These are phyloP conservation scores for Houttuynia cordata DNA, from an alignment of 164 flowering plant species.

Conservation along the genomic window DNA sequence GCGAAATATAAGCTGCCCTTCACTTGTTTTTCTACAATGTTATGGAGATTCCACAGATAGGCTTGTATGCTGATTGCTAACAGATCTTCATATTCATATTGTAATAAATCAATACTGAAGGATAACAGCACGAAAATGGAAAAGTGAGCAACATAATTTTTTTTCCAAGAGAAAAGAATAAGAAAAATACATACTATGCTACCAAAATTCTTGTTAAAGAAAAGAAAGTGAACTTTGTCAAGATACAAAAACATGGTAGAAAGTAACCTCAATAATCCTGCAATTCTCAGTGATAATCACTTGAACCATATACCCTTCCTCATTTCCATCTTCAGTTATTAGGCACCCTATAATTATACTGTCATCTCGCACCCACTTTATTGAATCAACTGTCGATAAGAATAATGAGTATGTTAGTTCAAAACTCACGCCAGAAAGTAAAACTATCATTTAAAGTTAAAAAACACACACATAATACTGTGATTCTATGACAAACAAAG, in stretches of 20 bases:
- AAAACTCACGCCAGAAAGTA: neutral
- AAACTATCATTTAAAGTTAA: neutral
- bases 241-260: neutral
- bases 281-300: constrained; percentile 43
- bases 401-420: neutral
- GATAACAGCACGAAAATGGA: neutral
- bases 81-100: no score
- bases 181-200: neutral
- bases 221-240: neutral
- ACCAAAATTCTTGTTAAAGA: neutral
- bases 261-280: constrained; percentile 41
- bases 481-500: neutral
- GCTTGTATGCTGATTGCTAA: no score
- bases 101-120: neutral
- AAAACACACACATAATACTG: neutral
- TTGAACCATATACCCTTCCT: constrained; percentile 64
- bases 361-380: constrained; percentile 78
- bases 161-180: neutral
- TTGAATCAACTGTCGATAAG: constrained; percentile 57
- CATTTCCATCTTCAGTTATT: constrained; percentile 38
- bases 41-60: no score
- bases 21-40: no score
- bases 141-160: neutral
- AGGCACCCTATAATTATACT: constrained; percentile 71
- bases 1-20: no score